Conservation (phyloP, 305 asterid genomes). For the Ilex paraguariensis region DNA sequence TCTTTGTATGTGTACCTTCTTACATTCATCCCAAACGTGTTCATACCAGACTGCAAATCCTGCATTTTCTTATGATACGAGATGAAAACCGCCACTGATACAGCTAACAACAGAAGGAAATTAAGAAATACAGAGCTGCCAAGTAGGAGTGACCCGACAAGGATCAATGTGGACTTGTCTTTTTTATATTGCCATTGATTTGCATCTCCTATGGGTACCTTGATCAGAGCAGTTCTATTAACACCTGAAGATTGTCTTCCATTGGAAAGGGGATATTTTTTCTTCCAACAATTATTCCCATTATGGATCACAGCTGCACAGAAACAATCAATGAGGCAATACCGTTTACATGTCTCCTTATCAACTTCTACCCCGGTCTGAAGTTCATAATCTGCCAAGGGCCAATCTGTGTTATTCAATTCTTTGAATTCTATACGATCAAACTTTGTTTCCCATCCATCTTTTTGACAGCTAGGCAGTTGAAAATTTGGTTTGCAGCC, state of each 20-base stretch:
- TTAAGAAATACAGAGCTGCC: slow-evolving; percentile 28
- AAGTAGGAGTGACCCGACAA: slow-evolving; percentile 22
- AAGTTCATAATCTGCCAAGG: slow-evolving; percentile 21
- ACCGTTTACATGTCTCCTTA: slow-evolving; percentile 15
- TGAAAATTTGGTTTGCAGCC: slow-evolving; percentile 30
- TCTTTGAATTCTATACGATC: slow-evolving; percentile 20
- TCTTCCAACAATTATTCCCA: slow-evolving; percentile 22
- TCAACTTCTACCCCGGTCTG: slow-evolving; percentile 10
- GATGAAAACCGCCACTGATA: slow-evolving; percentile 6
- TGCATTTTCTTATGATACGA: slow-evolving; percentile 13
- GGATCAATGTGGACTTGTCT: slow-evolving; percentile 13
- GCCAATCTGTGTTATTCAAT: slow-evolving; percentile 26
- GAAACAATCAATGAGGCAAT: slow-evolving; percentile 23
- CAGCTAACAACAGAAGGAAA: slow-evolving; percentile 13
- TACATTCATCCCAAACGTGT: slow-evolving; percentile 5
- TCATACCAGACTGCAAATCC: slow-evolving; percentile 8
- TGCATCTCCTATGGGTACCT: slow-evolving; percentile 16
- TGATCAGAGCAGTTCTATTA: slow-evolving; percentile 10
- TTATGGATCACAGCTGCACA: slow-evolving; percentile 24
- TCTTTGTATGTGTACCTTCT: slow-evolving; percentile 25
- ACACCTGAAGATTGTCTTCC: slow-evolving; percentile 11
- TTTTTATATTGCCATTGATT: slow-evolving; percentile 1
- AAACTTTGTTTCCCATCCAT: slow-evolving; percentile 19
- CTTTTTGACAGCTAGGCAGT: slow-evolving; percentile 20
- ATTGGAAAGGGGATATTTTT: slow-evolving; percentile 25